Evolutionary conservation across 192 early-diverging fungal genomes (phyloP), one percentile per base, ranked within the genome.

Genomic region (Rhizophagus sp.): DNA sequence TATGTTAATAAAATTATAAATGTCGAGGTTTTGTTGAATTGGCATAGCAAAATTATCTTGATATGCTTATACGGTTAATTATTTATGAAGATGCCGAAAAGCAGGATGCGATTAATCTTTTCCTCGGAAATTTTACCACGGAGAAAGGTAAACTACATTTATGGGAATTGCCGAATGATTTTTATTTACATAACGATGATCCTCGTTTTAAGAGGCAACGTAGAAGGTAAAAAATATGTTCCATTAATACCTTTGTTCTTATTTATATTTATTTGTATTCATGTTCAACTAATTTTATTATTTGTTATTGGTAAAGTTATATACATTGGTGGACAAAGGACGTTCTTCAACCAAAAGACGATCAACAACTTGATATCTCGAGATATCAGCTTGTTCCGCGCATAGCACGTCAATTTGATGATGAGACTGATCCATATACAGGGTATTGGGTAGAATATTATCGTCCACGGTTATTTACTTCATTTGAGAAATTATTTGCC

Each of bases 81-180:
- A 17, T 76, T 47, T n/a, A 30, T 11, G 10, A 81, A 90, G 98
- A 99, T 87, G 92, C 94, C 62, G 98, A 99, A 82, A 97, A 98
- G 80, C 98, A 99, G 73, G 96, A 96, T 81, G 94, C 97, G 0
- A 98, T 99, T 76, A 97, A 97, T 65, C 84, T 93, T 33, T 97
- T 98, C 82, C 83, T 98, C 41, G 95, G 95, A 11, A 92, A 94
- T 73, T 95, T 88, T 81, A 72, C 86, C 2, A 84, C 88, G 3
- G 83, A 86, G 24, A 87, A 88, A 62, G 87, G 84, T 25, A 75
- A 83, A 1, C 86, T 89, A 15, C 83, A 88, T 15, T 81, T 97
- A 11, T 96, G 96, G 95, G 94, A 96, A 47, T 79, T 97, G 4
- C 82, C 85, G 4, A 91, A 87, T 6, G 95, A 96, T 79, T 94